Base-by-base conservation (phyloP, 2,329 filamentous ascomycete genomes). In the Hymenotorrendiella dingleyae region DNA sequence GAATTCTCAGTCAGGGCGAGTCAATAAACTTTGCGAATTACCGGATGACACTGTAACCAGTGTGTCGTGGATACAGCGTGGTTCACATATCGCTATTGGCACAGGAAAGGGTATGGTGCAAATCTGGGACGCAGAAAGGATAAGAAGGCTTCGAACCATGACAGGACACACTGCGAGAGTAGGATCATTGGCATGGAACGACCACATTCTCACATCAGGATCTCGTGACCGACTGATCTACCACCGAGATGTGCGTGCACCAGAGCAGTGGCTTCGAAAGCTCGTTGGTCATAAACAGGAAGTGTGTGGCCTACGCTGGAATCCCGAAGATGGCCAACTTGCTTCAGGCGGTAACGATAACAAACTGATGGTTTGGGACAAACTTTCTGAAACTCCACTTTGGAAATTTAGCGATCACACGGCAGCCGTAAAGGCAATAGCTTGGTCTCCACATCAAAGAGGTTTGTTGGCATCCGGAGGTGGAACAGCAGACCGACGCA, bases 291-390 rank as follows among this genome's bases (percentile, higher is more conserved):
- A 98, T 65, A 98, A 97, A 64, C 93, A 98, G 67, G 93, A 98
- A 67, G 88, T 98, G 10, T 98, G 93, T 61, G 93, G 93, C 7
- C 69, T 98, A 38, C 90, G 90, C 57, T 98, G 93, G 93, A 98
- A 98, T 58, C 86, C 86, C 44, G 90, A 97, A 55, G 91, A 96
- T 57, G 86, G 89, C 4, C 93, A 98, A 63, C 74, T 98, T 20
- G 93, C 93, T 10, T 94, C 87, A 42, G 93, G 93, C 37, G 93
- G 93, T 5, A 98, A 98, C 64, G 93, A 98, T 69, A 98, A 98
- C 69, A 97, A 97, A 63, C 74, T 98, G 34, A 93, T 97, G 78
- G 89, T 98, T 19, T 98, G 93, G 93, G 93, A 98, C 58, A 94
- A 94, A 62, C 74, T 96, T 45, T 87, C 82, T n/a, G 86, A 94